phyloP scores from a whole-genome alignment of 208 protist genomes.

The Balamuthia mandrillaris region DNA sequence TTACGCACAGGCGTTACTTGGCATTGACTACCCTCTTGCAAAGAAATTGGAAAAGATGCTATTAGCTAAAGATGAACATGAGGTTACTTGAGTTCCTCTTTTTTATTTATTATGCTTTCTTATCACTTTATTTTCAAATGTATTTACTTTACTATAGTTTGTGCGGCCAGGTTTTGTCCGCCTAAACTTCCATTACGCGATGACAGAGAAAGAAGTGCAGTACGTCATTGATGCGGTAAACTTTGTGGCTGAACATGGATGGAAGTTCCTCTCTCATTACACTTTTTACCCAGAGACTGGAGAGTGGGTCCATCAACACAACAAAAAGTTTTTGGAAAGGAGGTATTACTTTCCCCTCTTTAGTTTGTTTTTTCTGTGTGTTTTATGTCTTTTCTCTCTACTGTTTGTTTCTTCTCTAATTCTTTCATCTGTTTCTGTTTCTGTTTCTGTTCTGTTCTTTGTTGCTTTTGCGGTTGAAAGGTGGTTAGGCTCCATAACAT shows the following conservation, averaged over 20 bases:
- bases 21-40: conserved; percentile 44
- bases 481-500: no score
- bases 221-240: conserved; percentile 67
- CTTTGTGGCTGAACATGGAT: conserved; percentile 72
- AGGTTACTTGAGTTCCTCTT: no score
- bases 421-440: background rate
- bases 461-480: no score
- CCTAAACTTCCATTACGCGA: conserved; percentile 65
- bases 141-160: no score
- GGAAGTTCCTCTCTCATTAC: conserved; percentile 73
- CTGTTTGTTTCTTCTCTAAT: background rate
- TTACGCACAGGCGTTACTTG: conserved; percentile 71
- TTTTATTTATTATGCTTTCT: no score
- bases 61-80: background rate
- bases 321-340: background rate
- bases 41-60: conserved; percentile 12
- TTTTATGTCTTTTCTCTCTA: background rate
- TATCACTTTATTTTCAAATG: no score
- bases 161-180: conserved; percentile 28
- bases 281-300: conserved; percentile 56
- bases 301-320: conserved; percentile 64
- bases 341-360: background rate
- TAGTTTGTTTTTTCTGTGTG: background rate
- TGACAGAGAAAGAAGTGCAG: conserved; percentile 45
- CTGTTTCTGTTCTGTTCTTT: no score